phyloP scores from a whole-genome alignment of 2,329 filamentous ascomycete species.

The Paraconiothyrium sp. region DNA sequence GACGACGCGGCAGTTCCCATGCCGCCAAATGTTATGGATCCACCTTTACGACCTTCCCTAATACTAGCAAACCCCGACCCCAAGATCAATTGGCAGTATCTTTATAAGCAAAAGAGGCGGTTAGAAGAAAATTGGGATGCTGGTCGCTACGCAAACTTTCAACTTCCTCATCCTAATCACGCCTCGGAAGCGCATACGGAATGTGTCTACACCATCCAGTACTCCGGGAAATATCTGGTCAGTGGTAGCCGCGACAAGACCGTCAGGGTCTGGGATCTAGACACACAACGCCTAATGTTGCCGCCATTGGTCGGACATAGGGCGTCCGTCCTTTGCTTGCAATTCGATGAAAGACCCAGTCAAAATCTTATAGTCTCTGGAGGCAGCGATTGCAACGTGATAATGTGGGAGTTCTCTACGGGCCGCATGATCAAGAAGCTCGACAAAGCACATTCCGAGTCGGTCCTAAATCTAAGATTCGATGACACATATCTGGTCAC shows the following conservation, averaged over 20 bases:
- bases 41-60: constrained; percentile 46
- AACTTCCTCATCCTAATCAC: constrained; percentile 84
- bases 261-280: constrained; percentile 88
- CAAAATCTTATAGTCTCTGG: constrained; percentile 96
- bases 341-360: constrained; percentile 87
- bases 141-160: constrained; percentile 84
- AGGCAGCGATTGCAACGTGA: constrained; percentile 89
- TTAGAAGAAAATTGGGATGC: constrained; percentile 93
- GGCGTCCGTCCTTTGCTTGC: constrained; percentile 91
- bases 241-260: constrained; percentile 92
- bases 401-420: constrained; percentile 93
- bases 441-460: constrained; percentile 81
- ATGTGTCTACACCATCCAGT: constrained; percentile 95
- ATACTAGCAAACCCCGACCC: constrained; percentile 54
- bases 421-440: constrained; percentile 83
- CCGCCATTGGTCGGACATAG: constrained; percentile 79
- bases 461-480: constrained; percentile 92
- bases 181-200: constrained; percentile 86
- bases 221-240: constrained; percentile 83
- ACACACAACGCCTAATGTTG: constrained; percentile 78
- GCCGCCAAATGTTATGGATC: constrained; percentile 26
- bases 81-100: constrained; percentile 88
- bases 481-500: constrained; percentile 92
- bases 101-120: constrained; percentile 86
- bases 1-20: constrained; percentile 23